Conservation (phyloP, 208 protist species). For the Leishmania gerbilli region DNA sequence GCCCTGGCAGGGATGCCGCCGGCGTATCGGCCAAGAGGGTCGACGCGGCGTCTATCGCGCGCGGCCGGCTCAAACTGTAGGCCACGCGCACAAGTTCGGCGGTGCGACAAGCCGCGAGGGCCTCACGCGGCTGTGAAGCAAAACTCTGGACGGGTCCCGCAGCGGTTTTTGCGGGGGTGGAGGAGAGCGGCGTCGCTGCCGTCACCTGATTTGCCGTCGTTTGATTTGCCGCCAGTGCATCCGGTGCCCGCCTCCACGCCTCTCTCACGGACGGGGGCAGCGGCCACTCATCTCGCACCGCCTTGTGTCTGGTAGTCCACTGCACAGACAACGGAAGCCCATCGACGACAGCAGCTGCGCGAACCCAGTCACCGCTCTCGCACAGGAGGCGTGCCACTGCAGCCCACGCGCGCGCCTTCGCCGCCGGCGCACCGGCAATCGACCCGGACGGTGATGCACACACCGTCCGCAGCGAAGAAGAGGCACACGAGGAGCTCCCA, state of each 20-base stretch:
- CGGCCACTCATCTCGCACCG: conserved; percentile 26
- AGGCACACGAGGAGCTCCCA: neutral
- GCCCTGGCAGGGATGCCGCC: neutral
- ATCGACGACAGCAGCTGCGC: conserved; percentile 28
- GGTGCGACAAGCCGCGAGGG: conserved; percentile 1
- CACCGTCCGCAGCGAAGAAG: neutral
- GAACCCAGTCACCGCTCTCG: conserved; percentile 29
- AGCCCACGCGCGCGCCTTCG: conserved; percentile 26
- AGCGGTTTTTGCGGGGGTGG: neutral
- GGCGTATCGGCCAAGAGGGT: neutral
- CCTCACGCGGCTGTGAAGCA: neutral
- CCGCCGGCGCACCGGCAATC: conserved; percentile 6
- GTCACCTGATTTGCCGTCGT: neutral
- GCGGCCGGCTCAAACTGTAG: conserved; percentile 20
- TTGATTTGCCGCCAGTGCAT: neutral
- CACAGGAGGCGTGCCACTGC: conserved; percentile 33
- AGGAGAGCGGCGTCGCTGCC: neutral
- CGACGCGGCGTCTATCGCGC: neutral
- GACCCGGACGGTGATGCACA: neutral
- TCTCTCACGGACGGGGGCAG: conserved; percentile 16
- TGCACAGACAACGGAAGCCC: conserved; percentile 19
- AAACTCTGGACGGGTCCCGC: neutral
- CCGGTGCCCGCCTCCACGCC: conserved; percentile 10
- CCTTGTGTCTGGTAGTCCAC: conserved; percentile 14
- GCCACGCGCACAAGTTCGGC: conserved; percentile 24